Base-by-base conservation (phyloP, 2,329 filamentous ascomycete species). In the Paraphoma chrysanthemicola region DNA sequence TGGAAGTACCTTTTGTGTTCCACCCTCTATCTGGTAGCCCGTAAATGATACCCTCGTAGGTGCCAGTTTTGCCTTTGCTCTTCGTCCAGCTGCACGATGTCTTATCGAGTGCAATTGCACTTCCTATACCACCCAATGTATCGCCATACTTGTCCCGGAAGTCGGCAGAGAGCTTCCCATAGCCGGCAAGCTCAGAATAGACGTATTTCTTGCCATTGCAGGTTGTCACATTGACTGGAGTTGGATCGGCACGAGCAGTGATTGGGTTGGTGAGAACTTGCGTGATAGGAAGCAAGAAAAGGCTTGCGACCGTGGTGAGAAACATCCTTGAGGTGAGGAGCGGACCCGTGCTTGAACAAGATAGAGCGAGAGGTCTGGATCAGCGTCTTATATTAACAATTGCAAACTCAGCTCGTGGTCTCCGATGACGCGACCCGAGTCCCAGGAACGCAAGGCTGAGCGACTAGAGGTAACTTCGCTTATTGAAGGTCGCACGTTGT, bases 1-100 rank as follows among this genome's bases (percentile, higher is more conserved):
- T 90, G 16, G 88, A 72, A 0, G 89, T 91, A 63, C 8, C 89
- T 64, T 90, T 79, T 0, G 88, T 91, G 68, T 92, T 91, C 88
- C 89, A 92, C 38, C 89, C 89, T 57, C 88, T 82, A 68, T 91
- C 88, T 1, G 89, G 89, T 14, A 91, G 74, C 11, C 81, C 80
- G 76, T 85, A 92, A 18, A 91, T 68, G 4, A 84, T 81, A 14
- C 88, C 89, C 2, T 81, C 80, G 69, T 91, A 92, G 6, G 71
- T 80, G 6, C 69, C 66, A 4, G 59, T 63, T 18, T 66, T 50
- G 78, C 79, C 64, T 77, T 80, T 5, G 72, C 75, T 75, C 68
- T 83, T 85, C 63, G 79, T 82, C 88, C 88, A 92, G 8, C 16
- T 43, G 9, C 18, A 23, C 2, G 83, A 82, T 33, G 73, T 77